Evolutionary conservation across 208 protist species (phyloP), one percentile per base, ranked within the genome.

Genomic region (Entamoeba invadens): DNA sequence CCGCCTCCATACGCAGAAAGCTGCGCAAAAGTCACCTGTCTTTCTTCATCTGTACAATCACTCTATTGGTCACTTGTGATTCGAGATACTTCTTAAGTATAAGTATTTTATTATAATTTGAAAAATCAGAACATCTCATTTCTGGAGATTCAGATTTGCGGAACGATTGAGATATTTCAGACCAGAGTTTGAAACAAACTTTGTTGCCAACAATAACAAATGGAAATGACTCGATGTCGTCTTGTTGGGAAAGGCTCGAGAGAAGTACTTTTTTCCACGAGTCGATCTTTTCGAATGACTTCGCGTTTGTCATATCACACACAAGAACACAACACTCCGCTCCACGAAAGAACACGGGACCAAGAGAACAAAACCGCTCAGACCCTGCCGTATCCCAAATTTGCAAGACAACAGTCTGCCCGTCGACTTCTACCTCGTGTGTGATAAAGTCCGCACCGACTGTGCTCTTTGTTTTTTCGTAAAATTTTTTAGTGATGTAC

Each of bases 281-380:
- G 16, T 95, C 93, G 38, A 96, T 87, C 31, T 95, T 92, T 21
- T 95, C 94, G 72, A 96, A 95, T n/a, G 94, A 72, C 35, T 92
- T 94, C 38, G 31, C 44, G 31, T 93, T 50, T n/a, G 94, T 96
- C 2, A 96, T 92, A 93, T 96, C 96, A 91, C 94, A 96, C 45
- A 96, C 96, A 93, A 99, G 96, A 95, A 99, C 92, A 97, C 98
- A 98, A 92, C 95, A 97, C 94, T 99, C 98, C 6, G 99, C 98
- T 44, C 99, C 98, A 93, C 98, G 97, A 96, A 99, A 99, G 95
- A 99, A 99, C 92, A 98, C 98, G 51, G 98, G 98, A 42, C 98
- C 98, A 47, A 99, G 97, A 6, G 96, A 97, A 95, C 99, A 98
- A 95, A 99, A 99, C 31, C 98, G 97, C 96, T 99, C 99, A 96